phyloP scores from a whole-genome alignment of 2,329 filamentous ascomycete genomes.

The Fusarium brachygibbosum region DNA sequence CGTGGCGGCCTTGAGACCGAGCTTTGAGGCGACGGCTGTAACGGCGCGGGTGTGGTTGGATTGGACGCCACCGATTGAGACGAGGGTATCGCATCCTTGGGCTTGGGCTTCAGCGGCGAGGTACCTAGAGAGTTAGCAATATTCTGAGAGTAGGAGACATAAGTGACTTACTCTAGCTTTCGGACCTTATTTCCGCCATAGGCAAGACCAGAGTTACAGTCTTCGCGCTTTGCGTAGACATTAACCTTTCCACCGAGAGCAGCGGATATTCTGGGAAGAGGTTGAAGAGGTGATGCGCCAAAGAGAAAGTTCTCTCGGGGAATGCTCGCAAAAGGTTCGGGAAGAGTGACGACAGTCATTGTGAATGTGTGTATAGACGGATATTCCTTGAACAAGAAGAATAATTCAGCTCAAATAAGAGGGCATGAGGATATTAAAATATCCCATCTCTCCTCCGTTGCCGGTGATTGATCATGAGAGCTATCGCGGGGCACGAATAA shows the following conservation, averaged over 20 bases:
- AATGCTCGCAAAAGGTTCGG: slow-evolving; percentile 73
- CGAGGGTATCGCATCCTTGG: slow-evolving; percentile 70
- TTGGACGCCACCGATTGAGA: slow-evolving; percentile 77
- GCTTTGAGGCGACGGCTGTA: slow-evolving; percentile 70
- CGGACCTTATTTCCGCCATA: slow-evolving; percentile 78
- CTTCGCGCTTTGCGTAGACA: slow-evolving; percentile 79
- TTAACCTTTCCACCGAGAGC: slow-evolving; percentile 71
- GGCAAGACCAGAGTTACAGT: slow-evolving; percentile 76
- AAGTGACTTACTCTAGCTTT: slow-evolving; percentile 67
- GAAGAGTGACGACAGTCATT: slow-evolving; percentile 61
- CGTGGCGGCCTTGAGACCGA: slow-evolving; percentile 66
- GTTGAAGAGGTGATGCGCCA: slow-evolving; percentile 76
- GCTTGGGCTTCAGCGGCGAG: slow-evolving; percentile 73
- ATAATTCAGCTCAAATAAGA: not conserved
- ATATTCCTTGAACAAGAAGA: not conserved
- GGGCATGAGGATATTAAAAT: not conserved
- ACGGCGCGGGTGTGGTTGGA: slow-evolving; percentile 79
- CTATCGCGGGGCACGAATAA: slow-evolving; percentile 32
- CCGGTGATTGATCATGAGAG: slow-evolving; percentile 38
- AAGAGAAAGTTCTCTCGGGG: slow-evolving; percentile 73
- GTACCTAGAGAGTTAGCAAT: slow-evolving; percentile 60
- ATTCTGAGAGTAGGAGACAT: not conserved
- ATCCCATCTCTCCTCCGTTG: slow-evolving; percentile 31
- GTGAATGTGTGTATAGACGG: not conserved
- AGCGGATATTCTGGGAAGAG: slow-evolving; percentile 73